Evolutionary conservation across 2,329 filamentous ascomycete genomes (phyloP).

Genomic region (Lachnellula willkommii): DNA sequence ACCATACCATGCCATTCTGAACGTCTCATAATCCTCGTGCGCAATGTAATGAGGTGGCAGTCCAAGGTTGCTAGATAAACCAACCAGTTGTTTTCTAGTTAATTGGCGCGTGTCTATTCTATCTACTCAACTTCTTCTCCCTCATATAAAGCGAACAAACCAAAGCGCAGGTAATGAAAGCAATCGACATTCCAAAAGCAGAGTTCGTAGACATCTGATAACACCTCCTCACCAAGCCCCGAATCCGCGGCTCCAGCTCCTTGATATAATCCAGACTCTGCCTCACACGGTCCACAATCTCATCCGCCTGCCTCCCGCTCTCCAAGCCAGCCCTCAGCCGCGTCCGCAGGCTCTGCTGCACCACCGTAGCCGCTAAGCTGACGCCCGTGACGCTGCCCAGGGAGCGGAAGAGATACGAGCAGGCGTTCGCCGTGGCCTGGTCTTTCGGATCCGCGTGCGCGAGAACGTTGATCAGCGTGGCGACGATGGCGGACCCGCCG

Average conservation of each 20-base stretch:
- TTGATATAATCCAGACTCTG: slow-evolving; percentile 66
- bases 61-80: too few species aligned
- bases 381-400: slow-evolving; percentile 67
- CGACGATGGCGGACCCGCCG: slow-evolving; percentile 60
- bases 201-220: slow-evolving; percentile 49
- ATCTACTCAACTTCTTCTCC: slow-evolving; percentile 46
- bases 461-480: slow-evolving; percentile 65
- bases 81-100: too few species aligned
- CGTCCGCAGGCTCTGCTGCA: slow-evolving; percentile 62
- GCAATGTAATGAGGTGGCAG: too few species aligned
- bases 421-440: slow-evolving; percentile 70
- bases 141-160: slow-evolving; percentile 46
- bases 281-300: slow-evolving; percentile 64
- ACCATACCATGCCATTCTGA: too few species aligned
- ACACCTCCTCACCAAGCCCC: slow-evolving; percentile 56
- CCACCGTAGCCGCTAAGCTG: slow-evolving; percentile 58
- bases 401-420: slow-evolving; percentile 74
- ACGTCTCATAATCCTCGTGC: too few species aligned
- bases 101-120: neutral
- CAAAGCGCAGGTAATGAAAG: slow-evolving; percentile 37
- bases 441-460: slow-evolving; percentile 63
- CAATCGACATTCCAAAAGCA: slow-evolving; percentile 37
- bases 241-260: slow-evolving; percentile 54
- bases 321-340: slow-evolving; percentile 50
- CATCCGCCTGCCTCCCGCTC: slow-evolving; percentile 52